Evolutionary conservation across 2,329 filamentous ascomycete species (phyloP).

Genomic region (Emmonsia crescens): DNA sequence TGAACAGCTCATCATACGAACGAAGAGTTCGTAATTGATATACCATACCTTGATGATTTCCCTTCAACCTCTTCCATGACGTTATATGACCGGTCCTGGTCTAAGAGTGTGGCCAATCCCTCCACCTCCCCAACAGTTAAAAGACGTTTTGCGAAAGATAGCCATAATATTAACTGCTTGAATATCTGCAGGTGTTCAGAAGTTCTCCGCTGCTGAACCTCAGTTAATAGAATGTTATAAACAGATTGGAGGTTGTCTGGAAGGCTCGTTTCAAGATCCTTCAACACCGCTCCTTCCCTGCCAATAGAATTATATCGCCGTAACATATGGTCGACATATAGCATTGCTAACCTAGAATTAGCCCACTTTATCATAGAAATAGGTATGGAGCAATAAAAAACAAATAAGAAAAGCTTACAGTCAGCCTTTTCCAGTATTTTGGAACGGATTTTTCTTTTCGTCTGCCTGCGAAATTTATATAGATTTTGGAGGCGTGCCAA

Average conservation of each 20-base stretch:
- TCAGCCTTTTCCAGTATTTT: not conserved
- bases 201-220: not conserved
- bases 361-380: not conserved
- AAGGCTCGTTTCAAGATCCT: not conserved
- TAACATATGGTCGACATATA: not conserved
- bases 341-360: not conserved
- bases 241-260: not conserved
- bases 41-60: not conserved
- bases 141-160: not conserved
- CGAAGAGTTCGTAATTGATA: not conserved
- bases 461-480: not conserved
- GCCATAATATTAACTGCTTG: not conserved
- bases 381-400: not conserved
- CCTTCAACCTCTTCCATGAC: not conserved
- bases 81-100: not conserved
- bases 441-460: not conserved
- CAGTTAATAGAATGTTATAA: not conserved
- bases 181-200: not conserved
- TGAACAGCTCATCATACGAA: not conserved
- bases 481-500: not conserved
- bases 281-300: not conserved
- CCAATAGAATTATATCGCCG: not conserved
- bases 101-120: not conserved
- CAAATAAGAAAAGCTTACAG: not conserved
- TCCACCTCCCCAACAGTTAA: not conserved